Evolutionary conservation across 306 rosid genomes (phyloP).

Genomic region (Acacia melanoxylon): DNA sequence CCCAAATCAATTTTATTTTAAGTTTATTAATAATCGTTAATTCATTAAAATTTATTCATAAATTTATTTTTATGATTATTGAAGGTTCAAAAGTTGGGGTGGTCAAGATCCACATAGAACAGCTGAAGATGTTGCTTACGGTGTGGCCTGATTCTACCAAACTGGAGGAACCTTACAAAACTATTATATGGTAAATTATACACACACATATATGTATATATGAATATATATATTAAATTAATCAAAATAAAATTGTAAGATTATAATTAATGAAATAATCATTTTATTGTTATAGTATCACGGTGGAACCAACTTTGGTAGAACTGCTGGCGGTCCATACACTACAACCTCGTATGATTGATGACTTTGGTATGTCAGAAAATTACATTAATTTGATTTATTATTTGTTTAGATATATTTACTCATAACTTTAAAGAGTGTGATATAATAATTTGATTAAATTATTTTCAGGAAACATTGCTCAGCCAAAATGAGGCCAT

Average conservation of each 20-base stretch:
- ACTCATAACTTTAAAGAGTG: background rate
- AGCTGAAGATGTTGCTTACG: slow-evolving; percentile 59
- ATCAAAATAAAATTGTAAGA: background rate
- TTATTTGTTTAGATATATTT: background rate
- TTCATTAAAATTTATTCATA: background rate
- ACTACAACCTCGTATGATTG: slow-evolving; percentile 46
- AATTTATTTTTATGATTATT: background rate
- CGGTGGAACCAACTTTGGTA: slow-evolving; percentile 58
- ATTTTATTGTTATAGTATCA: slow-evolving; percentile 38
- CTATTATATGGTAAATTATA: slow-evolving; percentile 31
- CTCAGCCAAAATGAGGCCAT: slow-evolving; percentile 62
- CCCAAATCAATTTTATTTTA: background rate
- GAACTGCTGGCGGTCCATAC: slow-evolving; percentile 49
- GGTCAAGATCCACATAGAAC: slow-evolving; percentile 55
- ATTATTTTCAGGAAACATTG: slow-evolving; percentile 35
- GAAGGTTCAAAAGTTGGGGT: slow-evolving; percentile 74
- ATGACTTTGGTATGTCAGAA: background rate
- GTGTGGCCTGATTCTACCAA: slow-evolving; percentile 61
- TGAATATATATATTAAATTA: no score
- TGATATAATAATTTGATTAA: no score
- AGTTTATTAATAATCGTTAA: background rate
- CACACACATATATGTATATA: no score
- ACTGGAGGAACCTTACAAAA: slow-evolving; percentile 67
- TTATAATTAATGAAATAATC: background rate
- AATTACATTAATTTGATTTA: background rate